Base-by-base conservation (phyloP, 345 rosid species). In the Aquilaria yunnanensis region DNA sequence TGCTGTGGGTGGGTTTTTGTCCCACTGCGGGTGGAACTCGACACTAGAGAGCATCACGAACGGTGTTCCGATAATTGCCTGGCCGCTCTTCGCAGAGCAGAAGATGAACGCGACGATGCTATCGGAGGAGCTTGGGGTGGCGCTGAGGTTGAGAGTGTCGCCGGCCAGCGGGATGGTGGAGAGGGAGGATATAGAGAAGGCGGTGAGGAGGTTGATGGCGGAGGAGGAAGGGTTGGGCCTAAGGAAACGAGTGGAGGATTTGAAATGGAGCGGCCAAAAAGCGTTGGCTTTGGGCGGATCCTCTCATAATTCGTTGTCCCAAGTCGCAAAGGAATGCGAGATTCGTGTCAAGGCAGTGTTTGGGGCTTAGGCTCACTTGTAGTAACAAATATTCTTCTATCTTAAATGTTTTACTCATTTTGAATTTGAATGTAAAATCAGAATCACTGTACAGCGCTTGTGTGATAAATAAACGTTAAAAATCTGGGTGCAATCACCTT, bases 11-110 rank as follows among this genome's bases (percentile, higher is more conserved):
- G 87, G 78, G 8, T 81, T 81, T 54, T 9, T 81, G 14, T 71
- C 83, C 6, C 86, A 76, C 31, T 76, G 83, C 37, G 86, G 86
- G 11, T 76, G 83, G 81, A 76, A 76, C 66, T 81, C 83, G 1
- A 14, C 66, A 0, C 14, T 78, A 34, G 83, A 81, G 62, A 72
- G 81, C 61, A 54, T 78, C 5, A 41, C 61, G 1, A 57, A 62
- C 16, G 81, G 86, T 8, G 65, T 81, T 43, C 83, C 85, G 3
- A 71, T 78, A 49, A 69, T 81, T 16, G 72, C 75, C 1, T 76
- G 83, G 81, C 79, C 86, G 14, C 37, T 81, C 9, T 76, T 63
- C 13, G 81, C 86, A 0, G 81, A 81, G 66, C 83, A 81, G 56
- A 61, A 31, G 29, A 69, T 74, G 76, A 81, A 78, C 32, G 77